Conservation (phyloP, 2,329 filamentous ascomycete species). For the Sphaerulina musiva region DNA sequence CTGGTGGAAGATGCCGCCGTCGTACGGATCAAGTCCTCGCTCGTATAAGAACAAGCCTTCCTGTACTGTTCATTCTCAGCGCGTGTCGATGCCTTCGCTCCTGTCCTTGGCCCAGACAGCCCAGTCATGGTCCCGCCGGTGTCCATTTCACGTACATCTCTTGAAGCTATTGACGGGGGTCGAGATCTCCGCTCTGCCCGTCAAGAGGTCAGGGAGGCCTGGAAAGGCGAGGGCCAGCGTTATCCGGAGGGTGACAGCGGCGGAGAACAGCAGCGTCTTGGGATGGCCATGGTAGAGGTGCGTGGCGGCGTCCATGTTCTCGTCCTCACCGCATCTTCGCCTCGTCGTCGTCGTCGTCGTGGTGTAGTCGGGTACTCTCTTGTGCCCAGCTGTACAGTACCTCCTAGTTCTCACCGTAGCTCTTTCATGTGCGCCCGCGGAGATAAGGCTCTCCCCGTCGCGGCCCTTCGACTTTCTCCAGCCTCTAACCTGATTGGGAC, state of each 20-base stretch:
- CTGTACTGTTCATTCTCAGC: slow-evolving; percentile 59
- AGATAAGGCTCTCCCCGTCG: neutral
- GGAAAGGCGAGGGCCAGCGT: slow-evolving; percentile 76
- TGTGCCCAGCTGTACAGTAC: neutral
- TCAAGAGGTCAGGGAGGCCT: slow-evolving; percentile 73
- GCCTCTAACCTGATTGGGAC: too few species aligned
- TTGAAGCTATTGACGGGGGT: slow-evolving; percentile 98
- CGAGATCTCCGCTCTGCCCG: slow-evolving; percentile 88
- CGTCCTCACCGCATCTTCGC: slow-evolving; percentile 13
- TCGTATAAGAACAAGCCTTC: slow-evolving; percentile 95
- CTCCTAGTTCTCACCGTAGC: neutral
- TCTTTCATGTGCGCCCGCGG: neutral
- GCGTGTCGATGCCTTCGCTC: slow-evolving; percentile 14
- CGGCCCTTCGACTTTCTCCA: neutral
- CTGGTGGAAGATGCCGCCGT: slow-evolving; percentile 77
- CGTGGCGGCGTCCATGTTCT: slow-evolving; percentile 20
- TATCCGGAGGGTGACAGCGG: slow-evolving; percentile 71
- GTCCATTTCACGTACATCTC: slow-evolving; percentile 58
- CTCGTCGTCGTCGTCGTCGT: neutral
- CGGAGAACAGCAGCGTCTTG: slow-evolving; percentile 63
- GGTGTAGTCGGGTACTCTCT: neutral
- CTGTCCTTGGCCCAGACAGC: slow-evolving; percentile 12
- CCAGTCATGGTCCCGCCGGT: neutral
- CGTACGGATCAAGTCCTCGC: slow-evolving; percentile 93
- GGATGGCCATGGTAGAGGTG: slow-evolving; percentile 31